Base-by-base conservation (phyloP, 805 yeast genomes). In the Myxozyma sirexii region DNA sequence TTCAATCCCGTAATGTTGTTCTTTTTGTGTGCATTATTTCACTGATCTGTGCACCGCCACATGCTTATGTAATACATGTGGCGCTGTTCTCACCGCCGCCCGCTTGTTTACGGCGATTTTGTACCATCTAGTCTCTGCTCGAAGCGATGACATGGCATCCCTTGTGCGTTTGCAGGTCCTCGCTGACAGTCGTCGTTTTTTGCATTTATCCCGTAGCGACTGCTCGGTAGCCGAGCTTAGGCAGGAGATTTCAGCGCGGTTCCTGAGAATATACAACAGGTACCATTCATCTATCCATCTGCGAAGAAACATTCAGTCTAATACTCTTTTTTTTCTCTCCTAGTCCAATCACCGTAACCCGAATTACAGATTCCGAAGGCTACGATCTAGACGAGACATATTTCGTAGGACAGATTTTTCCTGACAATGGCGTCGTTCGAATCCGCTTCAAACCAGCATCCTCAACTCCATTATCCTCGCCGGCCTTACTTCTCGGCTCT, bases 381-480 rank as follows among this genome's bases (percentile, higher is more conserved):
- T 61, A 51, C 46, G 65, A 61, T 41, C 53, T 57, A 17, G 65
- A 61, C 45, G 62, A 61, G n/a, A 50, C 59, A n/a, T 61, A 61
- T 33, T 49, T n/a, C 17, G 59, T 50, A 19, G 33, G 49, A n/a
- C 54, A 58, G 15, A 27, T 61, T 24, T 58, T 61, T 33, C 21
- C 24, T 26, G 57, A 61, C 42, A 35, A 52, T 19, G 46, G 53
- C 12, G 13, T 49, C n/a, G 56, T 57, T 21, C 41, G 37, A 31
- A 54, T 57, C 42, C 42, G 21, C 17, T 35, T 37, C 33, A 26
- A 7, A 2, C 52, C 42, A n/a, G n/a, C n/a, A 5, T 13, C 43
- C 7, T 2, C 52, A 5, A 13, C 38, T 13, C 52, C 52, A 10
- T 5, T 26, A 15, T 33, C 52, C 19, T 21, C 52, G 19, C 52